A percentile compares a stretch with the other conserved stretches of the same genome.
Conservation (phyloP, 768 basidiomycete genomes). For the Lactifluus echinatus region DNA sequence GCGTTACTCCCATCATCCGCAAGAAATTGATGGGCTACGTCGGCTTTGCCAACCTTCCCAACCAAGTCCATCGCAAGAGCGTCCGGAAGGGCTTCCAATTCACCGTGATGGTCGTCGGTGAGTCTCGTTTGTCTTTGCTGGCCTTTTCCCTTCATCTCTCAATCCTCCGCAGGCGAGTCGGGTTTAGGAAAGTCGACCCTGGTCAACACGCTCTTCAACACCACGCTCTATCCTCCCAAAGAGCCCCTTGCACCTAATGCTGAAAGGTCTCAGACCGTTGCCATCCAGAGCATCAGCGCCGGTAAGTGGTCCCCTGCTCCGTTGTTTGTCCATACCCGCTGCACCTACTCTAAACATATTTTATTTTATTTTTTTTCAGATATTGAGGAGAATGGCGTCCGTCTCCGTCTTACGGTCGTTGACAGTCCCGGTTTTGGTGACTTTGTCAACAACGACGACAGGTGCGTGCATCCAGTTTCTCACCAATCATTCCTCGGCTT, state of each 20-base stretch:
- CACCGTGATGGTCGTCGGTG: slow-evolving; percentile 98
- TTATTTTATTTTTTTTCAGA: slow-evolving; percentile 44
- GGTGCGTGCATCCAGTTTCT: slow-evolving; percentile 39
- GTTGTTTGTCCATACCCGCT: neutral
- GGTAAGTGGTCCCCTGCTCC: slow-evolving; percentile 44
- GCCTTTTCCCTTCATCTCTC: neutral
- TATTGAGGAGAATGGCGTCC: slow-evolving; percentile 97
- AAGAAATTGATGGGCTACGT: slow-evolving; percentile 96
- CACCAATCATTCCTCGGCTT: slow-evolving; percentile 9
- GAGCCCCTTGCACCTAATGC: slow-evolving; percentile 74
- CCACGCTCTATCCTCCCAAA: slow-evolving; percentile 86
- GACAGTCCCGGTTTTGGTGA: slow-evolving; percentile 99
- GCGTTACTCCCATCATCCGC: slow-evolving; percentile 42
- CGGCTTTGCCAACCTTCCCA: slow-evolving; percentile 95
- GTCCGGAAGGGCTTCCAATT: slow-evolving; percentile 99
- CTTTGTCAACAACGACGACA: slow-evolving; percentile 98
- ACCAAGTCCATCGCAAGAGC: slow-evolving; percentile 98
- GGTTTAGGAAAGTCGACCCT: slow-evolving; percentile 98
- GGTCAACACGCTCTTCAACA: slow-evolving; percentile 98
- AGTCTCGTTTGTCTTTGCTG: slow-evolving; percentile 32
- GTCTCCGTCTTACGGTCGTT: slow-evolving; percentile 95
- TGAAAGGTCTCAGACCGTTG: slow-evolving; percentile 87
- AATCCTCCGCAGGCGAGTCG: slow-evolving; percentile 69
- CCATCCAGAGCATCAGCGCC: slow-evolving; percentile 97
- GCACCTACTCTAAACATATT: neutral